Evolutionary conservation across 2,329 filamentous ascomycete genomes (phyloP), one percentile per base, ranked within the genome.

Genomic region (Westerdykella sp.): DNA sequence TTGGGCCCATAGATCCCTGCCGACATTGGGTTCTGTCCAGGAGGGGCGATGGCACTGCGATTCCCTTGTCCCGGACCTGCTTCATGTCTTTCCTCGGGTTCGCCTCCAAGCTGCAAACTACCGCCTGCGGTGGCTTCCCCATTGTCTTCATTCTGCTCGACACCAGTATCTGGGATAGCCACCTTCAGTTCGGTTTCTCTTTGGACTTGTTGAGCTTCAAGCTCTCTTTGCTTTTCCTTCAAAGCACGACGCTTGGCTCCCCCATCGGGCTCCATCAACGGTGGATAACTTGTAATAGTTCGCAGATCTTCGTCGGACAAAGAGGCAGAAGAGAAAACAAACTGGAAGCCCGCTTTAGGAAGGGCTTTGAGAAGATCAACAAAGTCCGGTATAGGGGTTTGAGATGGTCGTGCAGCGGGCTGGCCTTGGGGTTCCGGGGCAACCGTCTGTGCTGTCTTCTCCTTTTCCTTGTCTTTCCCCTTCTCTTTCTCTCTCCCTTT

Each of bases 81-180:
- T 71, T 87, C 83, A 48, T 62, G 61, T 6, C 79, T 76, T 53
- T 95, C 88, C 62, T 97, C 91, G 0, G 91, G 91, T 63, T 97
- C 91, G 35, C 91, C 91, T 44, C 91, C 91, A 14, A 97, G 76
- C 45, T 94, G 90, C 45, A 93, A 74, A 62, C 91, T 97, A 12
- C 86, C 87, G 53, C 85, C 63, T 28, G 59, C 62, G 10, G 62
- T 85, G 15, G 62, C 84, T 66, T 93, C 89, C 4, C 25, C 25
- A 1, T 81, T 80, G 44, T 85, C 84, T 44, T 87, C 87, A 50
- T 95, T 89, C 22, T 76, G 74, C 36, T 76, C 73, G 34, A 52
- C 43, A 22, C 45, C 40, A 16, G 57, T 16, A 18, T 73, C 70
- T 49, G 59, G 54, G 15, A 78, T 57, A 18, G 76, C 66, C 37